These are phyloP conservation scores for Termitomyces sp. DNA, from an alignment of 1,284 basidiomycete genomes.

Conservation along the genomic window DNA sequence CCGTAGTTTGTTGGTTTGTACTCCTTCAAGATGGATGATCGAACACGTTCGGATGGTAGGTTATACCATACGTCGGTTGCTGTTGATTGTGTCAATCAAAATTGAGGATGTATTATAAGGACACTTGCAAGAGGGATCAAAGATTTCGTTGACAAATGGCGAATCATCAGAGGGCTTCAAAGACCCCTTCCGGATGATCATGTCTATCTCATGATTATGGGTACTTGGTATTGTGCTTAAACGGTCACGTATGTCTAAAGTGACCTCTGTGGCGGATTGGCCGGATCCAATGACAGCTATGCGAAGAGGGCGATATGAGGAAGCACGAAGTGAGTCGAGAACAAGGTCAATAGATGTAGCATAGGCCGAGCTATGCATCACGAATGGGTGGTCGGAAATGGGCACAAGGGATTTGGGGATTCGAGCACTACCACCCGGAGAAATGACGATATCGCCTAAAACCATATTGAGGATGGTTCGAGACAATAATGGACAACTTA, in stretches of 20 bases:
- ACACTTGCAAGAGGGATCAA: constrained; percentile 46
- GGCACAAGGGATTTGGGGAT: constrained; percentile 37
- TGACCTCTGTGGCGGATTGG: constrained; percentile 51
- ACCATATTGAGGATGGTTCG: not conserved
- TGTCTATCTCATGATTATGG: constrained; percentile 39
- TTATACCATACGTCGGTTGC: constrained; percentile 39
- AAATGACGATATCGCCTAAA: constrained; percentile 30
- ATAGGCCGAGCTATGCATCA: constrained; percentile 45
- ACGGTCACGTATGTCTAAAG: constrained; percentile 44
- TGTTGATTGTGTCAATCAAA: constrained; percentile 17
- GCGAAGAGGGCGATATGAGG: constrained; percentile 29
- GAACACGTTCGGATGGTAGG: constrained; percentile 31
- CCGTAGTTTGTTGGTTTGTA: constrained; percentile 55
- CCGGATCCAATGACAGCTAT: constrained; percentile 54
- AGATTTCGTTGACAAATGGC: constrained; percentile 57
- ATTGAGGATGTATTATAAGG: not conserved
- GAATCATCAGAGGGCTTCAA: constrained; percentile 55
- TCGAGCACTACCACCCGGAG: constrained; percentile 45
- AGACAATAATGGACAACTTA: constrained; percentile 22
- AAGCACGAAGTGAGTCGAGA: constrained; percentile 24
- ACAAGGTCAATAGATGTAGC: constrained; percentile 36
- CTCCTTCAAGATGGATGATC: constrained; percentile 37
- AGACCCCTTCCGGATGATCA: constrained; percentile 51
- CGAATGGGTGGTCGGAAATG: constrained; percentile 31
- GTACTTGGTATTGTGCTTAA: constrained; percentile 29